Percentiles rank a stretch among this genome's conserved stretches.
phyloP scores from a whole-genome alignment of 352 stramenopile genomes.

The Phytophthora foliorum region DNA sequence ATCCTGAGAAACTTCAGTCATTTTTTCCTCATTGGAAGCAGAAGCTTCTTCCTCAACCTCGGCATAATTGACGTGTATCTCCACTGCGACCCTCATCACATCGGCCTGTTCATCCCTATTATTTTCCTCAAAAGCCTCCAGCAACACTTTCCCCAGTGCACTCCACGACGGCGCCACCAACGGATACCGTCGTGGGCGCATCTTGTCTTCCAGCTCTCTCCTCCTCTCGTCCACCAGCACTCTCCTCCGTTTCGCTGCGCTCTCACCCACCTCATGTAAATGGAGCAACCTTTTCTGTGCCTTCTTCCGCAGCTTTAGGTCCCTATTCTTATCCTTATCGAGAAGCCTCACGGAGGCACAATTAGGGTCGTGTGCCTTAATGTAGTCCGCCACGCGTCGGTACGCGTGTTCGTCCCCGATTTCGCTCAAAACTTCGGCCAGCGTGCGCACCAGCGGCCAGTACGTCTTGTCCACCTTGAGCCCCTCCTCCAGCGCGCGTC shows the following conservation, averaged over 20 bases:
- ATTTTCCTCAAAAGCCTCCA: constrained; percentile 73
- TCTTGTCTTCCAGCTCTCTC: constrained; percentile 24
- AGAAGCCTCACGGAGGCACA: constrained; percentile 49
- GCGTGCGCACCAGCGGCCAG: constrained; percentile 65
- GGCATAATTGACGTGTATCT: constrained; percentile 29
- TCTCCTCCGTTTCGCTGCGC: constrained; percentile 44
- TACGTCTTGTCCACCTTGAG: constrained; percentile 66
- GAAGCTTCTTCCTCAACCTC: background rate
- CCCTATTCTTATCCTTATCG: constrained; percentile 19
- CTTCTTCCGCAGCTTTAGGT: constrained; percentile 18
- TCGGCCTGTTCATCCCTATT: constrained; percentile 36
- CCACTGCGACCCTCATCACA: constrained; percentile 29
- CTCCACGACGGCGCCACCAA: constrained; percentile 61
- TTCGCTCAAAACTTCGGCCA: constrained; percentile 68
- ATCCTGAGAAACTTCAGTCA: constrained; percentile 2
- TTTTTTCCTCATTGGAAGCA: background rate
- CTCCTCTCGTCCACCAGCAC: constrained; percentile 31
- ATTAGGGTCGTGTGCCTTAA: constrained; percentile 55
- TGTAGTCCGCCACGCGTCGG: constrained; percentile 50
- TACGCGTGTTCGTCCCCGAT: constrained; percentile 67
- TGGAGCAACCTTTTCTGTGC: constrained; percentile 35
- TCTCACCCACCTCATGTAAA: constrained; percentile 26
- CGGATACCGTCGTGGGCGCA: constrained; percentile 43
- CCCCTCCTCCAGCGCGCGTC: constrained; percentile 66
- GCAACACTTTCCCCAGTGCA: constrained; percentile 62